Base-by-base conservation (phyloP, 2,329 filamentous ascomycete species). In the Aureobasidium sp. region DNA sequence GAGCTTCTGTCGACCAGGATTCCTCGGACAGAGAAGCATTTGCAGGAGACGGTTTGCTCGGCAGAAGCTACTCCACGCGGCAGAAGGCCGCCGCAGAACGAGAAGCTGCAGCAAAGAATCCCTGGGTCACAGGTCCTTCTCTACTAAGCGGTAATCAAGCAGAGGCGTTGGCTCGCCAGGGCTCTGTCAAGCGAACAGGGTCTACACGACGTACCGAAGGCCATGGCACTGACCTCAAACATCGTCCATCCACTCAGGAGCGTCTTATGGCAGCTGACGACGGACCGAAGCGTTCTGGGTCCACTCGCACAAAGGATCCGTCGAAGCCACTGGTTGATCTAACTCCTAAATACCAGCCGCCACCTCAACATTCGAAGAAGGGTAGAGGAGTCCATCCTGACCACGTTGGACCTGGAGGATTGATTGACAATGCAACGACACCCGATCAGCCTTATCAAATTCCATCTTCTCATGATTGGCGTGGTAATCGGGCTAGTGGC, bases 321-420 rank as follows among this genome's bases (percentile, higher is more conserved):
- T 79, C 79, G 2, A 85, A 84, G 64, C 87, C 88, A 1, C 78
- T 91, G 6, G 75, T 91, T 34, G 88, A 89, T 68, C 79, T 91
- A 44, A 86, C 85, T 0, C 84, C 85, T 0, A 78, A 79, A 53
- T 88, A 87, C 69, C 79, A 81, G 55, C 86, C 88, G 64, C 80
- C 86, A 7, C 86, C 86, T 20, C 79, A 87, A 71, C 80, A 81
- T 69, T 73, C 77, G 59, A 78, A 77, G 51, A 81, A 82, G 53
- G 78, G 80, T 17, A 80, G 80, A 63, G 84, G 83, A 4, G 77
- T 72, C 68, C 61, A 64, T 27, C 71, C 70, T 9, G 57, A 60
- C n/a, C 67, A 69, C 2, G 61, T 72, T 8, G 67, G 68, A 17
- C 65, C 73, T 1, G 78, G 77, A 3, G 75, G 74, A 1, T 70